Conservation (phyloP, 257 asterid genomes). For the Rubia yunnanensis region DNA sequence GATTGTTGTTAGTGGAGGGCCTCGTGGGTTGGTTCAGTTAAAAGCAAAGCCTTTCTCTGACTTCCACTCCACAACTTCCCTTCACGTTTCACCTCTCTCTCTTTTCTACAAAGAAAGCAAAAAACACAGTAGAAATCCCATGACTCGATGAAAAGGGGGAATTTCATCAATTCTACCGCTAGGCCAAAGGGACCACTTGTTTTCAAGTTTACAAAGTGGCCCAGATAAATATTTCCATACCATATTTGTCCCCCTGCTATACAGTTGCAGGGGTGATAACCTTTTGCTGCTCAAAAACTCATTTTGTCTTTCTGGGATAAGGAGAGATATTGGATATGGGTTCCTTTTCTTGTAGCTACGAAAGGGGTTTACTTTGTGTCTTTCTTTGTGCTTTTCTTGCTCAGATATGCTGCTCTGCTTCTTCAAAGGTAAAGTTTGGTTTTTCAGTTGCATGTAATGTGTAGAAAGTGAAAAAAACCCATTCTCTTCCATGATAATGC, state of each 20-base stretch:
- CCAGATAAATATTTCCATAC: no score
- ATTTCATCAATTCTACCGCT: conserved; percentile 4
- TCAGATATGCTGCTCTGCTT: conserved; percentile 36
- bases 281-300: conserved; percentile 14
- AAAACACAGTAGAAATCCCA: conserved; percentile 2
- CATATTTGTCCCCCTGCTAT: not conserved
- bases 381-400: conserved; percentile 36
- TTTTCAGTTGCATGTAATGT: not conserved
- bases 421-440: conserved; percentile 49
- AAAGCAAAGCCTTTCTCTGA: conserved; percentile 30
- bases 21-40: conserved; percentile 43
- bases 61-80: conserved; percentile 26
- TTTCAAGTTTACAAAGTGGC: not conserved
- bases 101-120: not conserved
- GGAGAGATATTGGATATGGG: conserved; percentile 34
- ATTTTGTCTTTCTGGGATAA: conserved; percentile 9
- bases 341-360: conserved; percentile 22
- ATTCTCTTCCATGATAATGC: not conserved
- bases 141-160: not conserved
- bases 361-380: conserved; percentile 22
- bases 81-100: conserved; percentile 12
- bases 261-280: not conserved
- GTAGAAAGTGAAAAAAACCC: not conserved
- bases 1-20: conserved; percentile 31
- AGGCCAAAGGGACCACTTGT: conserved; percentile 9